Base-by-base conservation (phyloP, 2,329 filamentous ascomycete species). In the Colletotrichum navitas region DNA sequence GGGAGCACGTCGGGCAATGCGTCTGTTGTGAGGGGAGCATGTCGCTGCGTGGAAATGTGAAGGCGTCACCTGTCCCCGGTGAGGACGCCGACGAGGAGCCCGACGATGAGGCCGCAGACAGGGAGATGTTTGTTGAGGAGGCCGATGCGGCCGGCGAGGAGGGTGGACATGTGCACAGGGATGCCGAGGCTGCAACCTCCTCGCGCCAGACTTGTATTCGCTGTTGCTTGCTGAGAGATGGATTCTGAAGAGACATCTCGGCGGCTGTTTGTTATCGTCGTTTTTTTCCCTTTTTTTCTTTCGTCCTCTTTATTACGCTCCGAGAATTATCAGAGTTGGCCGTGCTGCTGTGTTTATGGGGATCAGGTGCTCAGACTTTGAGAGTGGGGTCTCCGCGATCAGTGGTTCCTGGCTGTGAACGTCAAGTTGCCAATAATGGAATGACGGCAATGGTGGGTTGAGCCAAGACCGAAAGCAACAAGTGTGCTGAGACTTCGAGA, bases 131-230 rank as follows among this genome's bases (percentile, higher is more conserved):
- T 60, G 69, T 72, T 14, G 69, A 72, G 29, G 69, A 72, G 39
- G 67, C 79, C 21, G 78, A 75, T 51, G 79, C 73, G 11, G 76
- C 77, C n/a, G 77, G 75, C 16, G 80, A 76, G 56, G 77, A 78
- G 29, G 74, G 75, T 6, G 79, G 77, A 66, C 79, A 81, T 62
- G 74, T 76, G 75, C 82, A 82, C 18, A 79, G 78, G 26, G 77
- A 76, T 45, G 76, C 77, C 59, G 81, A 78, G 29, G 78, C 76
- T 45, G 80, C 80, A 59, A 88, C 85, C 78, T 88, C 87, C 63
- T 79, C 79, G 66, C 84, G 83, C 87, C 87, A 89, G 71, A 85
- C 80, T 70, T 84, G 78, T 74, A 88, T 86, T 77, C 83, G 82
- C 34, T 71, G 67, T 62, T 68, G 68, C 45, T 69, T 66, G 32